Evolutionary conservation across 1,284 basidiomycete species (phyloP).

Genomic region (Neolentinus lepideus): DNA sequence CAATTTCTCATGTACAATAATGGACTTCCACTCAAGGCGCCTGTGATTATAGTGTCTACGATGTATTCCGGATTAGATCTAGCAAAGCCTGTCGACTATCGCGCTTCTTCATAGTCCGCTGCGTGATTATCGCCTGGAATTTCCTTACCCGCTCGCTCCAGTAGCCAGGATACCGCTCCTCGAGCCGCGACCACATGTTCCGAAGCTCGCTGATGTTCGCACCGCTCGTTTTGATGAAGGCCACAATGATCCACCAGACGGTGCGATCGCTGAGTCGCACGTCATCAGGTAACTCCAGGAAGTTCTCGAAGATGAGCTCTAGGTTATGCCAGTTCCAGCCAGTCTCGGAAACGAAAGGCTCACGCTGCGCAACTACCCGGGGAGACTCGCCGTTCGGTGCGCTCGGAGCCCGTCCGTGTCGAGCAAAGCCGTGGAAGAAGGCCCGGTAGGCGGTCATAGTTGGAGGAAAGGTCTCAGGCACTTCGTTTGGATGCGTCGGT

Average conservation of each 20-base stretch:
- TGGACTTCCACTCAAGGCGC: background rate
- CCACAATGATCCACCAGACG: constrained; percentile 59
- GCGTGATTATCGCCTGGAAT: constrained; percentile 13
- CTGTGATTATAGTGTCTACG: background rate
- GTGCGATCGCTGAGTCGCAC: constrained; percentile 35
- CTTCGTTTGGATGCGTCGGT: background rate
- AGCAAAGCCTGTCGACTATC: background rate
- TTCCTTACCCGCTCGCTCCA: constrained; percentile 44
- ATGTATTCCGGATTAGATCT: background rate
- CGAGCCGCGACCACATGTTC: constrained; percentile 46
- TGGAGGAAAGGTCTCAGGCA: constrained; percentile 26
- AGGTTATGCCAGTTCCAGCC: constrained; percentile 54
- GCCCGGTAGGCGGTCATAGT: constrained; percentile 55
- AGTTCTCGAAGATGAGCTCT: constrained; percentile 46
- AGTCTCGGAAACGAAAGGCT: background rate
- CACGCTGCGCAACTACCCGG: background rate
- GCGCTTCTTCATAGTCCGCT: background rate
- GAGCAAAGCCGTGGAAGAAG: constrained; percentile 72
- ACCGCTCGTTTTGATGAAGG: constrained; percentile 51
- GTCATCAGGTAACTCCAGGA: constrained; percentile 41
- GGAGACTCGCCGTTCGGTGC: background rate
- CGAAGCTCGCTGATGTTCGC: constrained; percentile 40
- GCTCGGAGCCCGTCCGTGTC: constrained; percentile 34
- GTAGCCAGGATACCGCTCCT: constrained; percentile 38
- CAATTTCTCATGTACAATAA: background rate